Base-by-base conservation (phyloP, 148 eudicot species). In the Rhododendron mucronatum region DNA sequence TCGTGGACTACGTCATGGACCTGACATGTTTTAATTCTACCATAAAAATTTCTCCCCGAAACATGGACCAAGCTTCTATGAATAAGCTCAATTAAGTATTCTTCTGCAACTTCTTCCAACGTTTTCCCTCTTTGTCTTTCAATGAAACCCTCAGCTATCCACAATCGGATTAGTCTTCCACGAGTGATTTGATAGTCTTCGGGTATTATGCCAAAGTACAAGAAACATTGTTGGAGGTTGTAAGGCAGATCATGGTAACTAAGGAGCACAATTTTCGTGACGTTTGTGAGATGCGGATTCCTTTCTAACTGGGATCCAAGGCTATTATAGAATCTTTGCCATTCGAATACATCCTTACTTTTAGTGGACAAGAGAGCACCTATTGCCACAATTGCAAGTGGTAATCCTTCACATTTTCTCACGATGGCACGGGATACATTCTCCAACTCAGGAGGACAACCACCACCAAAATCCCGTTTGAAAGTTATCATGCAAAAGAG, bases 381-480 rank as follows among this genome's bases (percentile, higher is more conserved):
- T 7, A 83, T n/a, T 2, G 85, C 15, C 13, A 65, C 85, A 35
- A 83, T 83, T 4, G 85, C 85, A 78, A 78, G 53, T 13, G 81
- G 81, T n/a, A 78, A 44, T 78, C 81, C 81, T 45, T 78, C 81
- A 78, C 75, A 83, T 39, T 41, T 63, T 39, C 0, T 59, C 1
- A 59, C 7, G 0, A 59, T 59, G 23, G 23, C 65, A 20, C 2
- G 65, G 8, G 65, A 59, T 21, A 59, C 39, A 2, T 37, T 37
- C 3, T 37, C 39, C 39, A 37, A 37, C 39, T 37, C 39, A 4
- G 39, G 39, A 37, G 39, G 39, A 37, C 39, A 37, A 37, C 39
- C 0, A 37, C 39, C 3, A 37, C 39, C 39, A 2, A 2, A 37
- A 2, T 37, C 39, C 3, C 3, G 39, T 37, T 37, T 2, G 39